These are phyloP conservation scores for Verticillium alfalfae DNA, from an alignment of 2,329 filamentous ascomycete genomes.

Conservation along the genomic window DNA sequence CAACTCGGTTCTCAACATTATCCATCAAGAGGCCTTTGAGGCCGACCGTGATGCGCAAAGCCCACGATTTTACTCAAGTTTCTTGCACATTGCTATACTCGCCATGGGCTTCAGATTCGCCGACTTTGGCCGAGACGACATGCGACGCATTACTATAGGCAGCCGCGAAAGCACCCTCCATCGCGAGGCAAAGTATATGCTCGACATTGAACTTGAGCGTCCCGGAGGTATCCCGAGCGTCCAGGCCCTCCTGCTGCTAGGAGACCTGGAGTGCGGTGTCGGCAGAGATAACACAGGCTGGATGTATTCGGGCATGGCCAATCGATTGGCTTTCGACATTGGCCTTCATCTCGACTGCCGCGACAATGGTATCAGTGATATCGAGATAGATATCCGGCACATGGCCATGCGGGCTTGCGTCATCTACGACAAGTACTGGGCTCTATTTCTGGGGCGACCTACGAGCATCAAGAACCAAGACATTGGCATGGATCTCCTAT, in stretches of 20 bases:
- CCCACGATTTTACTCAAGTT: constrained; percentile 44
- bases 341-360: constrained; percentile 43
- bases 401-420: constrained; percentile 47
- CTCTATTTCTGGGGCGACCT: constrained; percentile 47
- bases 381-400: constrained; percentile 41
- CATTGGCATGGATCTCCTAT: constrained; percentile 39
- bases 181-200: constrained; percentile 47
- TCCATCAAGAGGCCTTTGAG: constrained; percentile 44
- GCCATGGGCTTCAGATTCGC: constrained; percentile 47
- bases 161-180: constrained; percentile 46
- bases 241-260: constrained; percentile 43
- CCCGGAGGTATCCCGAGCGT: constrained; percentile 47
- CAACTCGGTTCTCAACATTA: constrained; percentile 41
- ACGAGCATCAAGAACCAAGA: constrained; percentile 48
- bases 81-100: constrained; percentile 45
- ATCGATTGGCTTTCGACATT: constrained; percentile 38
- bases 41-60: constrained; percentile 37
- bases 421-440: constrained; percentile 50
- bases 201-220: constrained; percentile 46
- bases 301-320: constrained; percentile 48
- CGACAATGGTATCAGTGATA: constrained; percentile 33
- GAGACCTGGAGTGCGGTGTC: constrained; percentile 48
- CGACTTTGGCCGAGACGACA: constrained; percentile 41
- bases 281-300: constrained; percentile 48
- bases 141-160: constrained; percentile 38